phyloP scores from a whole-genome alignment of 2,329 filamentous ascomycete species.

The Septoria linicola region DNA sequence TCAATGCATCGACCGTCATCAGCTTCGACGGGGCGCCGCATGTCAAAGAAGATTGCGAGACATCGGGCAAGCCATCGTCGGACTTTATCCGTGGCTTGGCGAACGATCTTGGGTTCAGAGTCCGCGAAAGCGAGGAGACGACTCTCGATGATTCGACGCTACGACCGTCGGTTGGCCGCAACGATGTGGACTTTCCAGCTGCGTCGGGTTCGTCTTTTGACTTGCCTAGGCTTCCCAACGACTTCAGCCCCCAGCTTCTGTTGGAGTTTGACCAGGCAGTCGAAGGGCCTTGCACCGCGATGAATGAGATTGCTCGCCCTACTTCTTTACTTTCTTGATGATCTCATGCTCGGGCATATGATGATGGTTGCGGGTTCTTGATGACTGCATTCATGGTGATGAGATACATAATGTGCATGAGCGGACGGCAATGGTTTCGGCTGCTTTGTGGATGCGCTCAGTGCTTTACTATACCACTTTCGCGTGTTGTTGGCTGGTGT shows the following conservation, averaged over 20 bases:
- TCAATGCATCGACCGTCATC: not conserved
- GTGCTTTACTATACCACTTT: conserved; percentile 18
- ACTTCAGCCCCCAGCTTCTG: not conserved
- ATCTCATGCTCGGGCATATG: not conserved
- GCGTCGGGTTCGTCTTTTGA: conserved; percentile 3
- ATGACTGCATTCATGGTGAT: conserved; percentile 1
- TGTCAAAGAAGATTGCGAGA: not conserved
- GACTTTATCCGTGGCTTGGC: too few species aligned
- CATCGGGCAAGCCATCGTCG: not conserved
- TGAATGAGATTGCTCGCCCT: not conserved
- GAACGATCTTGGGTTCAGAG: too few species aligned
- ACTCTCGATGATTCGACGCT: not conserved
- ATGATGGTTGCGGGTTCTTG: not conserved
- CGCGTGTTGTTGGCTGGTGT: conserved; percentile 6
- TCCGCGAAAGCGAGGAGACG: not conserved
- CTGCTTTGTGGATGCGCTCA: conserved; percentile 9
- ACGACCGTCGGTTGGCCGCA: not conserved
- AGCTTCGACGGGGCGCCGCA: not conserved
- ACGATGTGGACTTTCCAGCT: not conserved
- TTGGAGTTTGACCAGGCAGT: conserved; percentile 3
- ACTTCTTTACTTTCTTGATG: not conserved
- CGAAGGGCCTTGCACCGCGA: not conserved
- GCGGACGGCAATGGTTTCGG: conserved; percentile 6
- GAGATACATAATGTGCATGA: conserved; percentile 13
- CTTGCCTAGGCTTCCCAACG: not conserved